phyloP scores from a whole-genome alignment of 352 stramenopile species.

The Pythium chondricola region DNA sequence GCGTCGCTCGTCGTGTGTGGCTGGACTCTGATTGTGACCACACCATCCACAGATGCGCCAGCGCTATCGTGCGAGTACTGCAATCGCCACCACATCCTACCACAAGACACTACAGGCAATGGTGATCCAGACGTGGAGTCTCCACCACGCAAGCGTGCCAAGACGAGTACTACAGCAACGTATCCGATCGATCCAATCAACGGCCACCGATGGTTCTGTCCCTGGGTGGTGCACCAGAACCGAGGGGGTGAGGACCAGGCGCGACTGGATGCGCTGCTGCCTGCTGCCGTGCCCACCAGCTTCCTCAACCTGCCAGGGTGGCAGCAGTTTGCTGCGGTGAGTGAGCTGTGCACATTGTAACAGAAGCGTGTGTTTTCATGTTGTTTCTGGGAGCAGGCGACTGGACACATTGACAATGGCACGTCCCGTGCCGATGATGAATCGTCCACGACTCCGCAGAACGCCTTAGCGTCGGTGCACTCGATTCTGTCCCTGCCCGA shows the following conservation, averaged over 20 bases:
- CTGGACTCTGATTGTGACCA: slow-evolving; percentile 31
- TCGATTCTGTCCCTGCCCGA: slow-evolving; percentile 21
- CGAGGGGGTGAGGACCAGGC: slow-evolving; percentile 3
- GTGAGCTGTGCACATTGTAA: not conserved
- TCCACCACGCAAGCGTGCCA: slow-evolving; percentile 29
- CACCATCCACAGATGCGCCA: not conserved
- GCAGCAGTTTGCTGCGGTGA: slow-evolving; percentile 25
- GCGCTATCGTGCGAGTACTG: slow-evolving; percentile 33
- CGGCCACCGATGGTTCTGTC: slow-evolving; percentile 58
- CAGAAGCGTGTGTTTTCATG: no score
- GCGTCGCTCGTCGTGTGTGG: slow-evolving; percentile 30
- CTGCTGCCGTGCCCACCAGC: slow-evolving; percentile 5
- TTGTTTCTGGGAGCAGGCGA: not conserved
- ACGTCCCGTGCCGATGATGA: not conserved
- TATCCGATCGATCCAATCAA: slow-evolving; percentile 14
- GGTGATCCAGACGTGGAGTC: not conserved
- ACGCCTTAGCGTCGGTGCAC: slow-evolving; percentile 21
- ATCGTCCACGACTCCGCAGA: not conserved
- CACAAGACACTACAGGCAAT: not conserved
- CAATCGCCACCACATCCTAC: slow-evolving; percentile 24
- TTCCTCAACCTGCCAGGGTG: slow-evolving; percentile 25
- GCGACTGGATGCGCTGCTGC: not conserved
- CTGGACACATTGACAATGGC: not conserved
- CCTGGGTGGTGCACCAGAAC: slow-evolving; percentile 31
- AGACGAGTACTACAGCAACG: not conserved